Conservation (phyloP, 139 green algal species). For the Mychonastes homosphaera region DNA sequence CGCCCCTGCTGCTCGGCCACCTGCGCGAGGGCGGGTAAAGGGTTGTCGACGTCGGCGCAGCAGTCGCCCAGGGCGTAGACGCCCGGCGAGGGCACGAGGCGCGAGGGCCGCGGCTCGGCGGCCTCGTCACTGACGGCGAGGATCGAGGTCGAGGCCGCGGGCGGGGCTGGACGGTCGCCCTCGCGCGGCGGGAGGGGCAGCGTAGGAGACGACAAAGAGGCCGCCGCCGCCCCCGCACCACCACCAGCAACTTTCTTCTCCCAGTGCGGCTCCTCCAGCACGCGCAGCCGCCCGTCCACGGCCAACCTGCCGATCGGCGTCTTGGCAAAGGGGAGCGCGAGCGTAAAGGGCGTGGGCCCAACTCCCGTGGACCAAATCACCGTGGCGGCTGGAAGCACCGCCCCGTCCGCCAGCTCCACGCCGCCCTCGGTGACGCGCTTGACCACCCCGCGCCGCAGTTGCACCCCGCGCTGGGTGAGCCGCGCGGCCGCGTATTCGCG, state of each 20-base stretch:
- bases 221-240: neutral
- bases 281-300: constrained; percentile 24
- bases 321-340: constrained; percentile 67
- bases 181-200: too few species aligned
- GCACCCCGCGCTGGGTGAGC: constrained; percentile 53
- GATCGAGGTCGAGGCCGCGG: too few species aligned
- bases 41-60: constrained; percentile 55
- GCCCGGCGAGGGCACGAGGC: constrained; percentile 16
- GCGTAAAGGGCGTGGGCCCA: constrained; percentile 68
- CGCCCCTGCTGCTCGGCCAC: constrained; percentile 89
- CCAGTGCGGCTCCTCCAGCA: neutral
- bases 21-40: constrained; percentile 80
- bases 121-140: too few species aligned
- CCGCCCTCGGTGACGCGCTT: constrained; percentile 34
- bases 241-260: neutral
- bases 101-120: constrained; percentile 6
- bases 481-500: constrained; percentile 66
- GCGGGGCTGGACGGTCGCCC: too few species aligned
- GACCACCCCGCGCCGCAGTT: constrained; percentile 55
- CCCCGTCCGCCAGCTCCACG: constrained; percentile 54
- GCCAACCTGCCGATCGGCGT: constrained; percentile 41
- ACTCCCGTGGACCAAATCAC: constrained; percentile 85
- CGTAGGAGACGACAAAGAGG: constrained; percentile 7
- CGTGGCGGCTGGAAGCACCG: constrained; percentile 63
- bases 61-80: constrained; percentile 82